Evolutionary conservation across 2,329 filamentous ascomycete species (phyloP).

Genomic region (Pyrenophora teres): DNA sequence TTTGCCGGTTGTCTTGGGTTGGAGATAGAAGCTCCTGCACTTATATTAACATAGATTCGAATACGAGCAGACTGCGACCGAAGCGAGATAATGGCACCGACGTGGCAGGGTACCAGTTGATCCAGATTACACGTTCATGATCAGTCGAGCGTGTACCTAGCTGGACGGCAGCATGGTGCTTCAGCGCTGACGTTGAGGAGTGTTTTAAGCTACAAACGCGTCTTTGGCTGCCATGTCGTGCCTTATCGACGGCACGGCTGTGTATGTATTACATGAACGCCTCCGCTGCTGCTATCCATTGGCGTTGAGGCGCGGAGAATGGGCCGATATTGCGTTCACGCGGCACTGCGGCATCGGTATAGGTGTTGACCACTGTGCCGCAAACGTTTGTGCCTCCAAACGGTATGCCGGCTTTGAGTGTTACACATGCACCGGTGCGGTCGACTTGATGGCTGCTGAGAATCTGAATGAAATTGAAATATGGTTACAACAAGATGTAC

Average conservation of each 20-base stretch:
- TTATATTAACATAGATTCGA: constrained; percentile 4
- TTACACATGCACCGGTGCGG: neutral
- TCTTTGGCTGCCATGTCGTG: constrained; percentile 1
- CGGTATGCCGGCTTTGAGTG: neutral
- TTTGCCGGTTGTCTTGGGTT: neutral
- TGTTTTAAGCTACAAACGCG: neutral
- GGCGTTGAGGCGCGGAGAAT: neutral
- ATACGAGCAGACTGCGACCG: constrained; percentile 1
- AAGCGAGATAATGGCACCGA: neutral
- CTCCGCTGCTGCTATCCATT: constrained; percentile 3
- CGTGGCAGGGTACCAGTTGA: neutral
- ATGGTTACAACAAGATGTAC: too few species aligned
- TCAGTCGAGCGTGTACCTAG: neutral
- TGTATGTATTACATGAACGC: neutral
- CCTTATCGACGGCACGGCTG: constrained; percentile 4
- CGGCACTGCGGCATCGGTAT: constrained; percentile 6
- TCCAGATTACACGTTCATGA: constrained; percentile 1
- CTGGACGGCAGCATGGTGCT: neutral
- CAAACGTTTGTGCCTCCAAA: neutral
- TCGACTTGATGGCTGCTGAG: neutral
- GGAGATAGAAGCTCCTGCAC: neutral
- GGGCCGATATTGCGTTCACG: neutral
- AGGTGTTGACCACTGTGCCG: neutral
- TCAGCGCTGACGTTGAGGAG: neutral
- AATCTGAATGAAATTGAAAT: too few species aligned